Conservation (phyloP, 2,329 filamentous ascomycete genomes). For the Exophiala mesophila region DNA sequence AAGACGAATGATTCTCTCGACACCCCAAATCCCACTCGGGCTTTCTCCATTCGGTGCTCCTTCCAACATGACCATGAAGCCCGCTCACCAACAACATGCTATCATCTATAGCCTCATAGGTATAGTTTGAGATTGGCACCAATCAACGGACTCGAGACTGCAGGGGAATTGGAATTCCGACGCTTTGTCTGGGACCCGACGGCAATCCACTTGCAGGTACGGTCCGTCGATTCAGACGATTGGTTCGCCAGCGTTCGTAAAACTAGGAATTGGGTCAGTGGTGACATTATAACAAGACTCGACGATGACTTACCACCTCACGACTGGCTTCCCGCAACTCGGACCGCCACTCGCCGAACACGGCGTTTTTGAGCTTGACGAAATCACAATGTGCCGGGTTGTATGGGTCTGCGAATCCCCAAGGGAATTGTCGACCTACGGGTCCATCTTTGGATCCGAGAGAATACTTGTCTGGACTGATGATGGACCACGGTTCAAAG, state of each 20-base stretch:
- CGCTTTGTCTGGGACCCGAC: conserved; percentile 16
- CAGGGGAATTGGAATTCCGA: conserved; percentile 16
- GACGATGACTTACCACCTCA: conserved; percentile 43
- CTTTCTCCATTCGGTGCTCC: too few species aligned
- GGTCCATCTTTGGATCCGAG: conserved; percentile 48
- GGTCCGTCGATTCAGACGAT: conserved; percentile 22
- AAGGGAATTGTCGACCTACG: conserved; percentile 84
- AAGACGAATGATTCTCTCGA: too few species aligned
- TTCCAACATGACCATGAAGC: not conserved
- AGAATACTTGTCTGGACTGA: conserved; percentile 83
- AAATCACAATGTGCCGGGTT: conserved; percentile 93
- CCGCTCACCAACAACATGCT: not conserved
- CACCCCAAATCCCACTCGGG: too few species aligned
- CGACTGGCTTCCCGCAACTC: conserved; percentile 87
- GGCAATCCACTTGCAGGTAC: conserved; percentile 15
- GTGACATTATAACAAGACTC: conserved; percentile 30
- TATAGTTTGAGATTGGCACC: too few species aligned
- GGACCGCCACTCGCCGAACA: conserved; percentile 88
- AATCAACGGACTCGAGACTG: conserved; percentile 14
- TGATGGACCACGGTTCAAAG: conserved; percentile 82
- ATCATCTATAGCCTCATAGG: not conserved
- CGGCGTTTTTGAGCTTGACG: conserved; percentile 77
- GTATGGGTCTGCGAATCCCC: conserved; percentile 95
- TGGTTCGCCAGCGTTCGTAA: conserved; percentile 22
- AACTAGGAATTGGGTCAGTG: conserved; percentile 8